Conservation (phyloP, 192 early-diverging fungal species). For the Backusella tarrabulga region DNA sequence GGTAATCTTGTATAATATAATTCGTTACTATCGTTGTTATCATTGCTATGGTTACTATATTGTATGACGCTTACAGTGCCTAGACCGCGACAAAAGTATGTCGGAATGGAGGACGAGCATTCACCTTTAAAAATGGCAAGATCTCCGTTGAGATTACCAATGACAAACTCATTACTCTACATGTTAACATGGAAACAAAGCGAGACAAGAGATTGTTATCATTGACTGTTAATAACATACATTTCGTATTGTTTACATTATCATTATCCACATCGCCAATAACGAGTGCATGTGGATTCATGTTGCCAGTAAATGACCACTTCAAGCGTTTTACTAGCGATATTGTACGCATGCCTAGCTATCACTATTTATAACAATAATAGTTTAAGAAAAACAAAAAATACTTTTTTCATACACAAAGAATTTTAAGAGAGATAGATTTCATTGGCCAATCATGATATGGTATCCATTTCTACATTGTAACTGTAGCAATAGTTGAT, state of each 20-base stretch:
- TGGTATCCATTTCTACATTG: no score
- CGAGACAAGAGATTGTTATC: background rate
- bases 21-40: background rate
- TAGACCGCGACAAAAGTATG: slow-evolving; percentile 45
- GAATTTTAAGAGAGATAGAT: background rate
- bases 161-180: slow-evolving; percentile 60
- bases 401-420: background rate
- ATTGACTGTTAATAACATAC: background rate
- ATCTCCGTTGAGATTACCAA: slow-evolving; percentile 57
- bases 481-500: no score
- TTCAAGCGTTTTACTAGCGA: slow-evolving; percentile 53
- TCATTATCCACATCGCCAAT: slow-evolving; percentile 59
- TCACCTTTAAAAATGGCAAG: slow-evolving; percentile 58
- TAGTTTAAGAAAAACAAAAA: background rate
- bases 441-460: background rate
- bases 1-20: slow-evolving; percentile 44
- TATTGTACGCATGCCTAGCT: slow-evolving; percentile 39
- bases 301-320: slow-evolving; percentile 57
- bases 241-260: slow-evolving; percentile 35
- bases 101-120: slow-evolving; percentile 39
- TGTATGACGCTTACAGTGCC: slow-evolving; percentile 44
- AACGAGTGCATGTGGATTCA: slow-evolving; percentile 57
- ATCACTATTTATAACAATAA: background rate
- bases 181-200: background rate
- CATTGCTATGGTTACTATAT: no score